Base-by-base conservation (phyloP, 108 stramenopile genomes). In the Pseudonitzschia delicatissima region DNA sequence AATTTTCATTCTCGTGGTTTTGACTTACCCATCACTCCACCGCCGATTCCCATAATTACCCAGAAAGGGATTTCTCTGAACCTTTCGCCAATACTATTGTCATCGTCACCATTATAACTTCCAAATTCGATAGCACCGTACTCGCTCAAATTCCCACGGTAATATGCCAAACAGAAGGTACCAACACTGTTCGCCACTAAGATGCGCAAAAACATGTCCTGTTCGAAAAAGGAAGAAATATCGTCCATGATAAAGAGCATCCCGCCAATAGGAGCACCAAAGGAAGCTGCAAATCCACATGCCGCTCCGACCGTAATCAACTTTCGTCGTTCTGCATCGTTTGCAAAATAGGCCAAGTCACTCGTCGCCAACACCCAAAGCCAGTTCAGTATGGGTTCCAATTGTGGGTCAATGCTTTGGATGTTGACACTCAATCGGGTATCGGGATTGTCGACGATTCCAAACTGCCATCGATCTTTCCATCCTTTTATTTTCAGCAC, bases 241-340 rank as follows among this genome's bases (percentile, higher is more conserved):
- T 82, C 81, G 33, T 82, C 77, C 48, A 82, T 31, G 33, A 67
- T 49, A 33, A 72, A 79, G 13, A 80, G 64, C 21, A 95, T 67
- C 15, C 94, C 94, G 13, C 94, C 93, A 45, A 95, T 83, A 5
- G 94, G 94, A 5, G 94, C 87, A 26, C 89, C 85, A 75, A 95
- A 95, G 11, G 89, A 84, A 13, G 91, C 82, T 0, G 94, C 87
- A 63, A 95, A 90, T 13, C 94, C 94, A 8, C 74, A 86, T 0
- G 91, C 84, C 5, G 89, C 83, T 20, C 91, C 94, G 50, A 88
- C 85, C 33, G 76, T 76, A 23, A 92, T 78, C 12, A 92, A 73
- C 64, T 92, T 87, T 3, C 94, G 78, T 45, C 87, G 68, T 45
- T 82, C 84, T 1, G 67, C 59, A 70, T 91, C 90, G 57, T 58